Percentiles rank a stretch among this genome's conserved stretches.
phyloP scores from a whole-genome alignment of 345 rosid genomes.

The Sisymbrium altissimum region DNA sequence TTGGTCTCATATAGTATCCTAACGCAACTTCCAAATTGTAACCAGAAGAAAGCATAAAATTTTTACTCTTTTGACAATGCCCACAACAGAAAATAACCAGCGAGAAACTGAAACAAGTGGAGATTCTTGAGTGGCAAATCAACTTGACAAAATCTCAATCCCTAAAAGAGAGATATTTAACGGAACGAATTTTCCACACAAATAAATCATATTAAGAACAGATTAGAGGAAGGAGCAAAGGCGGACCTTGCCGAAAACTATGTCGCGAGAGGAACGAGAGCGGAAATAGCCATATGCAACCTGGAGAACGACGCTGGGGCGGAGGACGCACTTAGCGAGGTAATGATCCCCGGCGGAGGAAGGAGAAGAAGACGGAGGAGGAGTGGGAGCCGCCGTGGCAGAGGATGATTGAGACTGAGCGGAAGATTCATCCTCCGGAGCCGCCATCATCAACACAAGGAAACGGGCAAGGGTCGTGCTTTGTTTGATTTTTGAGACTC shows the following conservation, averaged over 20 bases:
- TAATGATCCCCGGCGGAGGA: conserved; percentile 54
- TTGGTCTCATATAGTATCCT: background rate
- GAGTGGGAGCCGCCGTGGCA: conserved; percentile 42
- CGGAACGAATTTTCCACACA: background rate
- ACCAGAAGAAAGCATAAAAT: conserved; percentile 5
- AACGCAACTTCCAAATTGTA: conserved; percentile 2
- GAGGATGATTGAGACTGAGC: conserved; percentile 61
- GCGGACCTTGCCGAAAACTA: conserved; percentile 88
- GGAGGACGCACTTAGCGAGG: conserved; percentile 87
- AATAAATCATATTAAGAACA: no score
- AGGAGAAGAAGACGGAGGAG: conserved; percentile 47
- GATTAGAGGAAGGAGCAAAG: background rate
- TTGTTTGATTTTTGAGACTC: no score
- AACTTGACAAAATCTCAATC: conserved; percentile 22
- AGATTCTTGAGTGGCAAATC: background rate
- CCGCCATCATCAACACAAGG: conserved; percentile 53
- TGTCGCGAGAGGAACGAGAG: conserved; percentile 56
- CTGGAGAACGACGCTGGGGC: conserved; percentile 82
- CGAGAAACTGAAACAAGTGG: background rate
- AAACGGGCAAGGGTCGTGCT: conserved; percentile 1
- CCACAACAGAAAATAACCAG: conserved; percentile 4
- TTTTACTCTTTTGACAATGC: conserved; percentile 1
- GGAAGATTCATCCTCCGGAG: conserved; percentile 90
- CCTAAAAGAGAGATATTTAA: conserved; percentile 7
- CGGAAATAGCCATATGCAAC: conserved; percentile 82